These are phyloP conservation scores for Penicillium sp. DNA, from an alignment of 2,329 filamentous ascomycete genomes.

Conservation along the genomic window DNA sequence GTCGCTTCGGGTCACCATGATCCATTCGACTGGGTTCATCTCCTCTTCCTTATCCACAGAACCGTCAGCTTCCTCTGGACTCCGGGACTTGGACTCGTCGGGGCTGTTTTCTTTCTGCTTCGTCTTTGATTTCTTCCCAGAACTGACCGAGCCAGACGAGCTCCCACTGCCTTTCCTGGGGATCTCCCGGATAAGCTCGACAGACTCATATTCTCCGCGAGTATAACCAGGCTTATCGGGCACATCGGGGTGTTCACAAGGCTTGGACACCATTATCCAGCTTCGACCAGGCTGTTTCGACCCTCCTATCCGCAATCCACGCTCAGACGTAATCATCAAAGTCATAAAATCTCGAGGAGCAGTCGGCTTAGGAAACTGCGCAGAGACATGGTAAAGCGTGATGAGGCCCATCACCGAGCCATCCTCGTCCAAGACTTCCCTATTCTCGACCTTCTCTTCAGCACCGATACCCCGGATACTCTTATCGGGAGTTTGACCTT, in stretches of 20 bases:
- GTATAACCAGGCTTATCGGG: conserved; percentile 68
- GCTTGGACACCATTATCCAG: conserved; percentile 83
- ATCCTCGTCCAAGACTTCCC: conserved; percentile 50
- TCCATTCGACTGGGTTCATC: conserved; percentile 72
- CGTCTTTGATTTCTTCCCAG: conserved; percentile 9
- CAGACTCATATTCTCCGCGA: conserved; percentile 80
- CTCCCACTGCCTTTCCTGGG: conserved; percentile 38
- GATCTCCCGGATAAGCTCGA: conserved; percentile 85
- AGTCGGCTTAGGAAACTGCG: conserved; percentile 84
- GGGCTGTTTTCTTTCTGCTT: conserved; percentile 34
- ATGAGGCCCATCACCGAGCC: conserved; percentile 23
- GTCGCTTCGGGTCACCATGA: conserved; percentile 87
- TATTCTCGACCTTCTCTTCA: conserved; percentile 66
- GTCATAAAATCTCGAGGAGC: conserved; percentile 84
- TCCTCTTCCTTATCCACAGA: conserved; percentile 45
- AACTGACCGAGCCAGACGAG: conserved; percentile 4
- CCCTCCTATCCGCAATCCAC: conserved; percentile 30
- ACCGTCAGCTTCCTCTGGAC: conserved; percentile 18
- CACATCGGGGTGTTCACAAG: conserved; percentile 70
- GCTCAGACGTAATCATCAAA: conserved; percentile 63
- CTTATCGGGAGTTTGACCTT: conserved; percentile 64
- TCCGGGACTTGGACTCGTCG: background rate
- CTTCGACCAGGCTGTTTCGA: conserved; percentile 52
- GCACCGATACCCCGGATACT: conserved; percentile 82
- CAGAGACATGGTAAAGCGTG: conserved; percentile 75